Base-by-base conservation (phyloP, 2,329 filamentous ascomycete genomes). In the Metarhizium anisopliae region DNA sequence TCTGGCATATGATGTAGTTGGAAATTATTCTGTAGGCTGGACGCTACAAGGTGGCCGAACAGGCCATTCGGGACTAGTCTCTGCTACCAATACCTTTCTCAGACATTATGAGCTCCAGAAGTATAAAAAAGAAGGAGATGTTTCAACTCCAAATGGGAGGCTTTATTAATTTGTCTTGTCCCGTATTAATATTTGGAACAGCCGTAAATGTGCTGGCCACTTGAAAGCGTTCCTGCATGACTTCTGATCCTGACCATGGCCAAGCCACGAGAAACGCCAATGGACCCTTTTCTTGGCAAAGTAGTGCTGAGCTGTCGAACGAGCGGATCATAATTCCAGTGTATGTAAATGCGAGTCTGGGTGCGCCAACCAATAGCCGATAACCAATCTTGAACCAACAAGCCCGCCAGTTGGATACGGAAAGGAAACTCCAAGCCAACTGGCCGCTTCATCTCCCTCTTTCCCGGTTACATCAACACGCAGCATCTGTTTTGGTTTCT, bases 401-500 rank as follows among this genome's bases (percentile, higher is more conserved):
- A 51, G 32, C n/a, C 20, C n/a, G n/a, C 8, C 40, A 40, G 25
- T 45, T 52, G 16, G 36, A 45, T 40, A 43, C 6, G 25, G 18
- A 51, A 56, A 43, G 11, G n/a, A 43, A 50, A 42, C n/a, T 14
- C 4, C 14, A 47, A 16, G 35, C 35, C 11, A 20, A 6, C 42
- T 4, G n/a, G n/a, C 13, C 35, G 3, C 20, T 10, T 49, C 10
- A 18, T 30, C 13, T 35, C 20, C 20, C 20, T 29, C 20, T 25
- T 18, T 1, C 30, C 40, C 25, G 2, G 7, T 67, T 81, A 89
- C 84, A 88, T 88, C 64, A 88, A 67, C 57, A 83, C 65, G 68
- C 86, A 89, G 80, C 87, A 90, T 29, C 84, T 87, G 73, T 90
- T 90, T 70, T 89, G 85, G 74, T 89, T 89, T 79, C 90, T 90